These are phyloP conservation scores for Datisca glomerata DNA, from an alignment of 306 rosid species.

Conservation along the genomic window DNA sequence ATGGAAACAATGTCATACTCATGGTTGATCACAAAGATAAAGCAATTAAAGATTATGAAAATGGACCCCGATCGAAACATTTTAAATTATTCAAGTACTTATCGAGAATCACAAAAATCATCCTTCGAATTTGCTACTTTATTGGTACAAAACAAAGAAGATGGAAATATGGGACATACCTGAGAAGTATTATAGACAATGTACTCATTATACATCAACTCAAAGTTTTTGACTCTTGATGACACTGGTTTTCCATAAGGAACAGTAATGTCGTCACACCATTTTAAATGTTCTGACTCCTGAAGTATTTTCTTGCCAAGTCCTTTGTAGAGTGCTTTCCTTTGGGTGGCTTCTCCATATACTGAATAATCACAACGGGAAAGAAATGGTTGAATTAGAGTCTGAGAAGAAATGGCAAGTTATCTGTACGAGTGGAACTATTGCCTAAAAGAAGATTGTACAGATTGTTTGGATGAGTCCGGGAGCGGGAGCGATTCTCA, in stretches of 20 bases:
- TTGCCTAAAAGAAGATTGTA: no score
- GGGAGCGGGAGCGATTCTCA: no score
- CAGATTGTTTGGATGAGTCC: no score
- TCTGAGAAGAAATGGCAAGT: background rate
- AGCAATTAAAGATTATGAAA: no score
- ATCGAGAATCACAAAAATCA: no score
- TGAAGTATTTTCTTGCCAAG: slow-evolving; percentile 76
- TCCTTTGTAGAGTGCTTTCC: slow-evolving; percentile 95
- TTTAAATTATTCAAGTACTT: no score
- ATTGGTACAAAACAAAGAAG: slow-evolving; percentile 2
- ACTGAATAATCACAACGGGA: slow-evolving; percentile 27
- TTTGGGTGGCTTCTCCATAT: slow-evolving; percentile 79
- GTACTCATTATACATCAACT: slow-evolving; percentile 92
- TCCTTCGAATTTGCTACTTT: no score
- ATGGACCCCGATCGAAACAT: no score
- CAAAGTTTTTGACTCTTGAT: slow-evolving; percentile 50
- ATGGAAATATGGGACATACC: slow-evolving; percentile 39
- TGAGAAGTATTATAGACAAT: slow-evolving; percentile 82
- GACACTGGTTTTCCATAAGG: slow-evolving; percentile 94
- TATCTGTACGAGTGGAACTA: slow-evolving; percentile 11
- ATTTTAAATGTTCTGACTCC: slow-evolving; percentile 42
- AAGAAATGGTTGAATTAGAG: background rate
- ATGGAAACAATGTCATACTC: no score
- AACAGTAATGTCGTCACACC: slow-evolving; percentile 69
- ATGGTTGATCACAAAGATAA: no score